Evolutionary conservation across 2,329 filamentous ascomycete species (phyloP).

Genomic region (Penicillium sp.): DNA sequence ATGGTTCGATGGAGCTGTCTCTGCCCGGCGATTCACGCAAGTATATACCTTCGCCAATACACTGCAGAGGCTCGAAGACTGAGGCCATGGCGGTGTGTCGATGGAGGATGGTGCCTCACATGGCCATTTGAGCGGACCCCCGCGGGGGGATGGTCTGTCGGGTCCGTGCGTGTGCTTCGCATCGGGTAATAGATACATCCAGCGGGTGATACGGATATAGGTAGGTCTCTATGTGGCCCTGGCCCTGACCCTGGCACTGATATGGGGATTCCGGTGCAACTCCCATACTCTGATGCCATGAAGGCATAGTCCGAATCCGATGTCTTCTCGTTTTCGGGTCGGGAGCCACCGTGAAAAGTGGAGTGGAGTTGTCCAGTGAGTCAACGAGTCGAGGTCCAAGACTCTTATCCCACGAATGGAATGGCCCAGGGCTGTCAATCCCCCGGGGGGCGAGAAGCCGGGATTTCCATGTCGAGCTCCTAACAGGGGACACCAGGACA

Average conservation of each 20-base stretch:
- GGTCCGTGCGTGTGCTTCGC: slow-evolving; percentile 1
- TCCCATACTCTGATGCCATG: too few species aligned
- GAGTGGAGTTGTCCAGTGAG: not conserved
- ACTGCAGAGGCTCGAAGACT: slow-evolving; percentile 13
- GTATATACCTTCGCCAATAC: slow-evolving; percentile 18
- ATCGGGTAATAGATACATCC: too few species aligned
- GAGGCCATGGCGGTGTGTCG: slow-evolving; percentile 9
- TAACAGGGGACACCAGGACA: too few species aligned
- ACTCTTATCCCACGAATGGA: not conserved
- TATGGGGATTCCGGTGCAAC: too few species aligned
- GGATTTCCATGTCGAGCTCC: not conserved
- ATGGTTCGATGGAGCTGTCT: not conserved
- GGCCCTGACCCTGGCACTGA: too few species aligned
- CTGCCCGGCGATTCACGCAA: slow-evolving; percentile 15
- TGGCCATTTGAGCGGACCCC: not conserved
- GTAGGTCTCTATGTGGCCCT: too few species aligned
- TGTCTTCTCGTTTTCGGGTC: too few species aligned
- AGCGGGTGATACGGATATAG: too few species aligned
- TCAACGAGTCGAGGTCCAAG: not conserved
- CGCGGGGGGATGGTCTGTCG: not conserved
- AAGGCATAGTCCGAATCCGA: too few species aligned
- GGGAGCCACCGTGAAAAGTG: not conserved
- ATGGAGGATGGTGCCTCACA: slow-evolving; percentile 4
- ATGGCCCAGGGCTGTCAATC: not conserved
- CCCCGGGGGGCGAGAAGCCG: not conserved